Evolutionary conservation across 2,329 filamentous ascomycete species (phyloP), one percentile per base, ranked within the genome.

Genomic region (Cordyceps fumosorosea): DNA sequence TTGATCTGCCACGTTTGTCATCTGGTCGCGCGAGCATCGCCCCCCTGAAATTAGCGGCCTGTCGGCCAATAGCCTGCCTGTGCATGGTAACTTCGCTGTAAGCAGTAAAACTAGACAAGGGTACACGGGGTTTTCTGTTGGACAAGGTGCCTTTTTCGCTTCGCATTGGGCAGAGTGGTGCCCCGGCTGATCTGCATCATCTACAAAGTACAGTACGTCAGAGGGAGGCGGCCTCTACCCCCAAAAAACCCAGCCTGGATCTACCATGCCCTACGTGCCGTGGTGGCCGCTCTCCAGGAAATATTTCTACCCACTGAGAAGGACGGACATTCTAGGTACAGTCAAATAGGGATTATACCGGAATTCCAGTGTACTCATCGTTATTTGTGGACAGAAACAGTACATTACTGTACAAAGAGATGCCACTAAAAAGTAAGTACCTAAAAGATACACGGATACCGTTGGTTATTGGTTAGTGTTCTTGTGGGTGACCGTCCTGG

Each of bases 31-130:
- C 11, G 12, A 8, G 12, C 34, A 20, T 18, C 20, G 16, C 16
- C 10, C 56, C 56, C 47, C 37, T 53, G 48, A 53, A 42, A 45
- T 60, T 45, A 60, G 56, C 48, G 48, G 48, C 52, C 56, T 45
- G 37, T 20, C 14, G 22, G 26, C 48, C 48, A 60, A 60, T 53
- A 34, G 48, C 34, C 24, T 60, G 18, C 34, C 29, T 7, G 3
- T 37, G 34, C 34, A 12, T 12, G 34, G 34, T 14, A 37, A 18
- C 34, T 32, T 44, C 32, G 37, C 34, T 3, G 18, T 48, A 34
- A 32, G 7, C 3, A n/a, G 18, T 3, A 47, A 47, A 45, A 34
- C 29, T 59, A 29, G 34, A 45, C 26, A 16, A 16, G 18, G 14
- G 5, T 32, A 20, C 12, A 32, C 53, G 42, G 24, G n/a, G 42